phyloP scores from a whole-genome alignment of 2,329 filamentous ascomycete species.

The Pestalotiopsis fici region DNA sequence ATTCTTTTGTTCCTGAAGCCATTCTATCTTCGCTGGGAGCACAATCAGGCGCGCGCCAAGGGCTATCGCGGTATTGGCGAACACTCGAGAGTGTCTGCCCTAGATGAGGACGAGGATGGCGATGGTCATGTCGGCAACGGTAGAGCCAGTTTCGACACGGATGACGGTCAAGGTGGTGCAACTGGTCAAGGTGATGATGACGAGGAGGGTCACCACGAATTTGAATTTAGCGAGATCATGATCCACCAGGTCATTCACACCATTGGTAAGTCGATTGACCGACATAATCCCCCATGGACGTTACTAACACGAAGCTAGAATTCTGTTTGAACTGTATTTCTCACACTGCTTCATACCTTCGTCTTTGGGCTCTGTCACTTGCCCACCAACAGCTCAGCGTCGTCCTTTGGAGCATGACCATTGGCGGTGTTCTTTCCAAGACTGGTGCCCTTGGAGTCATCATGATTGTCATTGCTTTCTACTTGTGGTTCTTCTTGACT shows the following conservation, averaged over 20 bases:
- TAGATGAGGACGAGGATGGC: conserved; percentile 81
- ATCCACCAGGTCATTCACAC: conserved; percentile 99
- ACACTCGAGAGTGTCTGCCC: conserved; percentile 80
- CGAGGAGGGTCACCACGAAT: conserved; percentile 84
- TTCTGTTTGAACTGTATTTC: conserved; percentile 99
- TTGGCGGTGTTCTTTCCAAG: conserved; percentile 72
- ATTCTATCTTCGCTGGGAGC: conserved; percentile 89
- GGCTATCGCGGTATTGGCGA: conserved; percentile 95
- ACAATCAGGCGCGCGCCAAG: conserved; percentile 83
- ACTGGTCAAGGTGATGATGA: conserved; percentile 58
- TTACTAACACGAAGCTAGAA: conserved; percentile 53
- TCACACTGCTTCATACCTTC: conserved; percentile 96
- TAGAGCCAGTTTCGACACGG: conserved; percentile 64
- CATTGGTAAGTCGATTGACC: conserved; percentile 67
- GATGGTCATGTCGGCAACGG: conserved; percentile 59
- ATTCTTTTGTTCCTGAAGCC: conserved; percentile 93
- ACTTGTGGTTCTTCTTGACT: conserved; percentile 86
- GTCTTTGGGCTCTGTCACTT: conserved; percentile 95
- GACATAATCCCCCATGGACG: too few relatives aligned
- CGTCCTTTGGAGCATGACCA: conserved; percentile 95
- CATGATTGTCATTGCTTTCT: conserved; percentile 80
- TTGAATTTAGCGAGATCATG: conserved; percentile 96
- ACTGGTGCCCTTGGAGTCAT: conserved; percentile 71
- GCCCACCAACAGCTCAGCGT: conserved; percentile 97
- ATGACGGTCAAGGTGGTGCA: conserved; percentile 65